Evolutionary conservation across 2,329 filamentous ascomycete species (phyloP), one percentile per base, ranked within the genome.

Genomic region (Metarhizium guizhouense): DNA sequence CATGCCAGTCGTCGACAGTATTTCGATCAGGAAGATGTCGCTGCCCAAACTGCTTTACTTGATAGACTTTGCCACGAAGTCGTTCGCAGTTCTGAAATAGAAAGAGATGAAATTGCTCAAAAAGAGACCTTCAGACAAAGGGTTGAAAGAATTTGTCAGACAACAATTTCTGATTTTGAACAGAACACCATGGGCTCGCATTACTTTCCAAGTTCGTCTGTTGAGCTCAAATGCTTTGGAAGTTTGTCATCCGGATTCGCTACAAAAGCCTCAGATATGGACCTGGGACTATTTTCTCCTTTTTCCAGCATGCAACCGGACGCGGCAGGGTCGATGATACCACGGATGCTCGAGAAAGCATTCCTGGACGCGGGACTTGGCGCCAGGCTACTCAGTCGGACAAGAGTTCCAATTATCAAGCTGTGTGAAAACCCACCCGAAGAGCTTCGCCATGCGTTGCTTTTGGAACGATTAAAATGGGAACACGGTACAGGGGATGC

Each of bases 251-350:
- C 90, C 13, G 91, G 91, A 0, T 95, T 95, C 70, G 92, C 89
- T 3, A 90, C 88, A 11, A 88, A 88, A 63, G 83, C 84, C n/a
- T 93, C 91, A 1, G 91, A 96, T 64, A 90, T 96, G 86, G 92
- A 96, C 69, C 80, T 96, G 34, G 88, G 86, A 8, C 79, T 95
- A 38, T 74, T 94, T 5, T 86, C 88, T 1, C 82, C 81, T 3
- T 71, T 78, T 51, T 86, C 86, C 2, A 66, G 70, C 20, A 72
- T 78, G 48, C 74, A 79, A 53, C 76, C 79, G 3, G 78, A 83
- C 58, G 74, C 75, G 14, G 67, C 77, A 16, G 78, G 78, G 36
- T 85, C 83, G 5, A 75, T 79, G 1, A 84, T 94, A 55, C 90
- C 90, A 2, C 81, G 88, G 29, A 66, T 92, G 6, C 70, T 96